Evolutionary conservation across 2,329 filamentous ascomycete genomes (phyloP), one percentile per base, ranked within the genome.

Genomic region (Xylariaceae sp.): DNA sequence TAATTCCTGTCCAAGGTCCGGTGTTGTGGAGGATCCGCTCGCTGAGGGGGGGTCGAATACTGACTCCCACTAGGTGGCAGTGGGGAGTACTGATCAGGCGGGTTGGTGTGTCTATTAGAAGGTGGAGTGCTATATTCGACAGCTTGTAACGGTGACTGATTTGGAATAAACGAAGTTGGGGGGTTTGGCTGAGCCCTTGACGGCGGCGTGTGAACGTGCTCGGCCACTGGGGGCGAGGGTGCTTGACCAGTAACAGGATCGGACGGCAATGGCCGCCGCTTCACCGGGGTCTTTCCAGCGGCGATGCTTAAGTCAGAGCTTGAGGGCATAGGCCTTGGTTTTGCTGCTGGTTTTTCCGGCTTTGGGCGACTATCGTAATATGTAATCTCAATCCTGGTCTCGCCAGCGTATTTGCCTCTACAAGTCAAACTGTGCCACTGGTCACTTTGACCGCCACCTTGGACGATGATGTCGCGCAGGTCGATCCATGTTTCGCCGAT

Each of bases 401-500:
- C 93, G 52, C 95, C 95, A 6, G 95, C 93, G 68, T 98, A 99
- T 79, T 96, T 96, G 61, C 93, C 92, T 70, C 88, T 91, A 80
- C 86, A 98, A 62, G 85, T 89, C 64, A 99, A 79, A 56, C 81
- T 87, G 71, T 97, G 93, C 95, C 95, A 99, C 52, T 91, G 80
- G 74, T 99, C 95, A 70, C 84, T 92, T 75, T 97, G 91, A n/a
- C 95, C 93, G 47, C 95, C 95, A 46, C 95, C 93, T 1, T 87
- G 80, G 19, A 93, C 82, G 60, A 99, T 84, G 66, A 99, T 89
- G 65, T 86, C 83, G 64, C 87, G 86, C 57, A 99, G 80, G 69
- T 90, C 89, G 56, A 98, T 85, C 88, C 91, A 97, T 6, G 90
- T 87, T 75, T 99, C 95, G 63, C 95, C 95, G 67, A 99, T 97